Conservation (phyloP, 257 asterid genomes). For the Ligustrum vulgare region DNA sequence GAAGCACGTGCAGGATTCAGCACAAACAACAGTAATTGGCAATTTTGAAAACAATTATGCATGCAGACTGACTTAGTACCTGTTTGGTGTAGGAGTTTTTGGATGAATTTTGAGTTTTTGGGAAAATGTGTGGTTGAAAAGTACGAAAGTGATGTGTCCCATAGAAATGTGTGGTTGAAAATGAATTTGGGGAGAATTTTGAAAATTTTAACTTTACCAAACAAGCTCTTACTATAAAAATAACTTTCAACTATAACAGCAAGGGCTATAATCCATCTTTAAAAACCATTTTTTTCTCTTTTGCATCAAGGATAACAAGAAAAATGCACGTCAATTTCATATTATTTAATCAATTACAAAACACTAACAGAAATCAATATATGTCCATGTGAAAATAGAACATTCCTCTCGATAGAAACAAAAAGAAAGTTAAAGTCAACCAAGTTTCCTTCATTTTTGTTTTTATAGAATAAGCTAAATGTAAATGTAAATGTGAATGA, state of each 20-base stretch:
- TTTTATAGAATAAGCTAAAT: slow-evolving; percentile 13
- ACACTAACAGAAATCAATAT: not conserved
- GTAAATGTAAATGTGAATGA: slow-evolving; percentile 12
- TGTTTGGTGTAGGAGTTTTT: too few species aligned
- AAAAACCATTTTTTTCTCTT: not conserved
- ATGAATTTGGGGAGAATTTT: too few species aligned
- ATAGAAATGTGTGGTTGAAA: too few species aligned
- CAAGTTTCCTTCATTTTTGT: not conserved
- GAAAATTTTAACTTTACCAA: too few species aligned
- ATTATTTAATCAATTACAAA: slow-evolving; percentile 10
- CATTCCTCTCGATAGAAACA: not conserved
- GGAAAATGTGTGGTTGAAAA: too few species aligned
- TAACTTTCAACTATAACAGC: not conserved
- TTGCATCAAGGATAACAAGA: not conserved
- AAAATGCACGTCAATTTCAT: slow-evolving; percentile 13
- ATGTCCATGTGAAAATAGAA: not conserved
- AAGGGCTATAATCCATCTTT: slow-evolving; percentile 12
- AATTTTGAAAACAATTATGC: not conserved
- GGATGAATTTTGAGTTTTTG: too few species aligned
- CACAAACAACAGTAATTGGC: not conserved
- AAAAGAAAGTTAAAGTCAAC: not conserved
- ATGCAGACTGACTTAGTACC: not conserved
- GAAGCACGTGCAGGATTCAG: not conserved
- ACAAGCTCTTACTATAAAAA: too few species aligned
- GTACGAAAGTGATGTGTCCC: too few species aligned